phyloP scores from a whole-genome alignment of 2,329 filamentous ascomycete genomes.

The Amauroascus verrucosus region DNA sequence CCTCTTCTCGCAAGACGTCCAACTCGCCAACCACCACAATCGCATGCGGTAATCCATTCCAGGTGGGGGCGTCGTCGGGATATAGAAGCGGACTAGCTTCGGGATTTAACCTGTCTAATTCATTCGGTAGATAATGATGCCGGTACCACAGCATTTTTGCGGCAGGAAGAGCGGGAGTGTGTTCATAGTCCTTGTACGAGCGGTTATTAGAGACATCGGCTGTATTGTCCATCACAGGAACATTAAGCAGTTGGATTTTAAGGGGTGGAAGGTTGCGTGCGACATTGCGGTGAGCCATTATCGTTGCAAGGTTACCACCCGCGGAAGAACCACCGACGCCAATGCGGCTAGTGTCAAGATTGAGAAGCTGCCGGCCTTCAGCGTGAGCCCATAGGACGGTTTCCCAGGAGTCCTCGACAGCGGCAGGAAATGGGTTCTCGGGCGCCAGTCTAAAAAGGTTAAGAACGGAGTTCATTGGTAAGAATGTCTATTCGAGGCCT shows the following conservation, averaged over 20 bases:
- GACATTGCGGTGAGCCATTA: slow-evolving; percentile 44
- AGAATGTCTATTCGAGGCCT: neutral
- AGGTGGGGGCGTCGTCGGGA: slow-evolving; percentile 32
- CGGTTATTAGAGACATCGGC: slow-evolving; percentile 37
- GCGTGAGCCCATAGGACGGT: slow-evolving; percentile 40
- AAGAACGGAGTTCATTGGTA: neutral
- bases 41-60: slow-evolving; percentile 42
- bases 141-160: slow-evolving; percentile 53
- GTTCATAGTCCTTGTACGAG: slow-evolving; percentile 44
- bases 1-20: slow-evolving; percentile 48
- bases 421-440: slow-evolving; percentile 47
- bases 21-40: slow-evolving; percentile 46
- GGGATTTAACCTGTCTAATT: slow-evolving; percentile 38
- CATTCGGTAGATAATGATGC: slow-evolving; percentile 46
- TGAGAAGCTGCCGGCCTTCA: slow-evolving; percentile 22
- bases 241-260: slow-evolving; percentile 44
- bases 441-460: slow-evolving; percentile 41
- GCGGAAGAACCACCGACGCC: slow-evolving; percentile 42
- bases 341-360: slow-evolving; percentile 33
- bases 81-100: slow-evolving; percentile 49
- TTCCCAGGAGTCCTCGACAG: slow-evolving; percentile 49
- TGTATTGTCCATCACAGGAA: slow-evolving; percentile 51
- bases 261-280: slow-evolving; percentile 33
- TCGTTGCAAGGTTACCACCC: slow-evolving; percentile 44
- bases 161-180: slow-evolving; percentile 44